Conservation (phyloP, 495 filamentous ascomycete species). For the Tuber borchii region DNA sequence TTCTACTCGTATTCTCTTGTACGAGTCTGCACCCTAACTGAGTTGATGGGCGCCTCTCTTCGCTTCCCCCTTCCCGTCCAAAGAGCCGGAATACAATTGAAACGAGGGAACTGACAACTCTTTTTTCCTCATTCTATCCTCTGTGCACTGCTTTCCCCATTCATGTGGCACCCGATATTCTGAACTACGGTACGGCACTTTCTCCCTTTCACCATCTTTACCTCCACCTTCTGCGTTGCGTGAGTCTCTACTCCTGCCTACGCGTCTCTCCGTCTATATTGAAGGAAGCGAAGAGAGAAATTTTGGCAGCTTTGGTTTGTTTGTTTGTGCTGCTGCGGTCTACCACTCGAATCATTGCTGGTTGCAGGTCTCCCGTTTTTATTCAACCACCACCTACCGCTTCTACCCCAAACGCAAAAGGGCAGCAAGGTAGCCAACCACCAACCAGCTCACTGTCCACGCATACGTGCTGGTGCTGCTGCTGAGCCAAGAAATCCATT, state of each 20-base stretch:
- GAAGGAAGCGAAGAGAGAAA: not conserved
- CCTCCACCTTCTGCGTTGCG: not conserved
- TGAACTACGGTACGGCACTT: not conserved
- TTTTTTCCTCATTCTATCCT: not conserved
- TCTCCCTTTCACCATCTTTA: not conserved
- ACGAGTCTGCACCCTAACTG: slow-evolving; percentile 1
- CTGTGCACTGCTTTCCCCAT: not conserved
- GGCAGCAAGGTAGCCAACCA: slow-evolving; percentile 10
- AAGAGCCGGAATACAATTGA: slow-evolving; percentile 39
- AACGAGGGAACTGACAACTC: slow-evolving; percentile 25
- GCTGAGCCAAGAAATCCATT: slow-evolving; percentile 19
- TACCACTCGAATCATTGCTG: not conserved
- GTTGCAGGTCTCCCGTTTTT: not conserved
- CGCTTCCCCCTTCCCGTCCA: slow-evolving; percentile 38
- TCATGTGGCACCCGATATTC: not conserved
- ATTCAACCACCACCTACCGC: not conserved
- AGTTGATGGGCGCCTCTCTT: slow-evolving; percentile 24
- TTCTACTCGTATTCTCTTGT: not conserved
- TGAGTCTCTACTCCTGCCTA: not conserved
- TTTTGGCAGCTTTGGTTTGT: not conserved
- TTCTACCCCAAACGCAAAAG: not conserved
- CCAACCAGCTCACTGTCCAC: slow-evolving; percentile 12
- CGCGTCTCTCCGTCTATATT: not conserved
- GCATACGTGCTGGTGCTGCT: slow-evolving; percentile 8
- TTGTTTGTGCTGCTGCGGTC: not conserved